Base-by-base conservation (phyloP, 2,329 filamentous ascomycete species). In the Xylaria sp. region DNA sequence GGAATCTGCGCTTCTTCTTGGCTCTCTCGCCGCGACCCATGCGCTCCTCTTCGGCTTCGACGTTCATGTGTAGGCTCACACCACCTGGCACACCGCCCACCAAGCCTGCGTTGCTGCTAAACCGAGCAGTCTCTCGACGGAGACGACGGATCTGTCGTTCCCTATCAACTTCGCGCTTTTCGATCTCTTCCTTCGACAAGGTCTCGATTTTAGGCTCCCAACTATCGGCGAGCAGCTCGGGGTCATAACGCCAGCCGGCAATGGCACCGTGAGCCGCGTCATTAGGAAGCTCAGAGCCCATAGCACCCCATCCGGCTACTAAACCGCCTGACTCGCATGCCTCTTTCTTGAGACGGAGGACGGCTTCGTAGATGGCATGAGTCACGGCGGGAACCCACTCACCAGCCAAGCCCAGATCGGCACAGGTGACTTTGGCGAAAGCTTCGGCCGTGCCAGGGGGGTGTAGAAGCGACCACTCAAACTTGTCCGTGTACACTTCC, bases 321-420 rank as follows among this genome's bases (percentile, higher is more conserved):
- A 97, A 77, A 1, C 92, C 92, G 44, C 91, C 92, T 46, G 91
- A 91, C 73, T 97, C 94, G 70, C 92, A 96, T 0, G 92, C 91
- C 71, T 97, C 94, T 75, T 99, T 99, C 78, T 97, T 97, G 37
- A 97, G 78, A 52, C 90, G 89, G 63, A 97, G 75, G 0, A 95
- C 92, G 8, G 94, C 90, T 75, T 99, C 94, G 74, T 97, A 97
- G 67, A 99, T 97, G 39, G 92, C 94, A 71, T 97, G 93, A 11
- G 94, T 91, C 78, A 99, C 91, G 35, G 91, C 91, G 2, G 92
- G 90, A 3, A 96, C 86, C 92, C 94, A 99, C 76, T 99, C 94
- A 51, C 92, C 91, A 5, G 87, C 82, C 56, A 99, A 79, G 5
- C 93, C 93, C 7, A 99, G 79, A 72, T 99, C 94, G 34, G 91